phyloP scores from a whole-genome alignment of 1,284 basidiomycete species.

The Rhodotorula mucilaginosa region DNA sequence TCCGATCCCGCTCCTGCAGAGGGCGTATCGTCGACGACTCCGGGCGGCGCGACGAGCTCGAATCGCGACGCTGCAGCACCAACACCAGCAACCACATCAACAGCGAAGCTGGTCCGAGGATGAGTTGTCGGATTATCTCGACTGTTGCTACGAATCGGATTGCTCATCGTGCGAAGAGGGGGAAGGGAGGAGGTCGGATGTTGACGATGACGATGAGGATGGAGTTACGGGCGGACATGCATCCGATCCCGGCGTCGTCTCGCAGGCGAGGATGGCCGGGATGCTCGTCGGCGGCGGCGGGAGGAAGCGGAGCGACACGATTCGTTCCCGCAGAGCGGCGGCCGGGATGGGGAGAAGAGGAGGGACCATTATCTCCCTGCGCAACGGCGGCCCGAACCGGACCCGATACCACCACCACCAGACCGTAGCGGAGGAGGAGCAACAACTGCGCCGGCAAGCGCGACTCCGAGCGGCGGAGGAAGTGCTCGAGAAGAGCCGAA shows the following conservation, averaged over 20 bases:
- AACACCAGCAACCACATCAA: neutral
- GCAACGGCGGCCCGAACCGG: no score
- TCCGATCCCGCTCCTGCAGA: constrained; percentile 61
- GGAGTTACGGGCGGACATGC: neutral
- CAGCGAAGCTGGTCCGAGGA: constrained; percentile 11
- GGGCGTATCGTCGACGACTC: constrained; percentile 49
- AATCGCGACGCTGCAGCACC: neutral
- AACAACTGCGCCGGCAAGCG: neutral
- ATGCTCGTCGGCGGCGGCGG: neutral
- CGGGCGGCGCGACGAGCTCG: neutral
- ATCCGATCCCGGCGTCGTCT: neutral
- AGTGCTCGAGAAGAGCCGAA: constrained; percentile 27
- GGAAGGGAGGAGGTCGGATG: neutral
- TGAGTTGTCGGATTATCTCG: constrained; percentile 2
- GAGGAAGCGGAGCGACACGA: constrained; percentile 1
- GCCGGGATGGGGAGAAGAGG: neutral
- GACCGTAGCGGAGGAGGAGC: neutral
- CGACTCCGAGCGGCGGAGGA: neutral
- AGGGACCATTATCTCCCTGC: neutral
- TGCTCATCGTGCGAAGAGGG: neutral
- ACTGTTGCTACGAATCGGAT: neutral
- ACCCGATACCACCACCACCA: no score
- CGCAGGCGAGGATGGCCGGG: neutral
- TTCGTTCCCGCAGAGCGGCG: neutral
- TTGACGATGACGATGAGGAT: neutral